A percentile compares a stretch with the other conserved stretches of the same genome.
Conservation (phyloP, 257 asterid genomes). For the Jaltomata sinuosa region DNA sequence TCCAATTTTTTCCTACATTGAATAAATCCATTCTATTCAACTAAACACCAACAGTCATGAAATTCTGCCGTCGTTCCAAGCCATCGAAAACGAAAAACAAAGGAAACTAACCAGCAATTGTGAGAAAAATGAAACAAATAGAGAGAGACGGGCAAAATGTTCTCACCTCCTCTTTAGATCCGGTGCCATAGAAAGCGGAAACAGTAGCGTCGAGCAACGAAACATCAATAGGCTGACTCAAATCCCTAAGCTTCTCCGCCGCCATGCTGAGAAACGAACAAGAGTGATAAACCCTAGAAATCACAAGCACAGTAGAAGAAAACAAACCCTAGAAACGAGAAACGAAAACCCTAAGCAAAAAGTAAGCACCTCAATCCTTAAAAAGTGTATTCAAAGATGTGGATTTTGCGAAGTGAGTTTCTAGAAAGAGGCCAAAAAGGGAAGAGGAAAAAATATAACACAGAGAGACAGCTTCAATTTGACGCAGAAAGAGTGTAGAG, state of each 20-base stretch:
- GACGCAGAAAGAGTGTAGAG: slow-evolving; percentile 36
- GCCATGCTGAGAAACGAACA: slow-evolving; percentile 45
- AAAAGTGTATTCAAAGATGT: background rate
- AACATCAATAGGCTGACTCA: slow-evolving; percentile 87
- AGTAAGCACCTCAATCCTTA: background rate
- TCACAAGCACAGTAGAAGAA: background rate
- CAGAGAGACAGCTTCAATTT: slow-evolving; percentile 46
- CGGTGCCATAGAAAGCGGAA: slow-evolving; percentile 90
- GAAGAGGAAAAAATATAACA: slow-evolving; percentile 7
- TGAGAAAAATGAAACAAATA: background rate
- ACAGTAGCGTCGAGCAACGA: slow-evolving; percentile 86
- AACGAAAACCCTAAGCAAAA: background rate
- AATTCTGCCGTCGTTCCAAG: background rate
- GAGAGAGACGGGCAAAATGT: background rate
- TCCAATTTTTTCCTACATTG: background rate
- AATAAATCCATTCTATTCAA: background rate
- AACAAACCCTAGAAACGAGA: slow-evolving; percentile 20
- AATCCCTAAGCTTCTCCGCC: slow-evolving; percentile 80
- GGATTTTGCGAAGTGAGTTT: background rate
- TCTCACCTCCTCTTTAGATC: slow-evolving; percentile 94
- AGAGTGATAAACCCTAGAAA: slow-evolving; percentile 27
- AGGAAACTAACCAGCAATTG: background rate
- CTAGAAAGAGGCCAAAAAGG: slow-evolving; percentile 3
- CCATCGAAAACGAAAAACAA: background rate
- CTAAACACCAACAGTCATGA: background rate